phyloP scores from a whole-genome alignment of 176 grass and related monocot species.

The Zoysia japonica region DNA sequence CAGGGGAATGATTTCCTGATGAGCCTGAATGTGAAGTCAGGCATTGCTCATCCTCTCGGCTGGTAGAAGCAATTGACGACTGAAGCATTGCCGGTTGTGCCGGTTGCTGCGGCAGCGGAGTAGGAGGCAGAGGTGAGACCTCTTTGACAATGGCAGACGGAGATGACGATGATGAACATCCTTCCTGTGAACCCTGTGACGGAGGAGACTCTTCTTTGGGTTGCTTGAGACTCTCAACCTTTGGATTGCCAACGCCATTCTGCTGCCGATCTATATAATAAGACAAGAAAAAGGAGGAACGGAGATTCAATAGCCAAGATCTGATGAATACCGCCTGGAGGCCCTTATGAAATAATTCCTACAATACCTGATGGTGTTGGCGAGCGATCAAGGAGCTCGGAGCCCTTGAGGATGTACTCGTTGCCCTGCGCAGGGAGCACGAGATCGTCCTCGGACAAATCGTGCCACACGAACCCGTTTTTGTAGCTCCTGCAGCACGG shows the following conservation, averaged over 20 bases:
- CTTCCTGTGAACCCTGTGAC: conserved; percentile 54
- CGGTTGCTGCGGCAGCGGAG: conserved; percentile 28
- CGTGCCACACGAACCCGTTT: conserved; percentile 94
- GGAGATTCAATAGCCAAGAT: conserved; percentile 36
- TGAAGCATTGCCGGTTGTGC: conserved; percentile 18
- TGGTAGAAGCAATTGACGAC: conserved; percentile 42
- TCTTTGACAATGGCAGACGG: conserved; percentile 41
- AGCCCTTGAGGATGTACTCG: conserved; percentile 88
- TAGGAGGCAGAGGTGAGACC: conserved; percentile 36
- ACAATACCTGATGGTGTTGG: conserved; percentile 39
- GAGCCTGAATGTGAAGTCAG: conserved; percentile 44
- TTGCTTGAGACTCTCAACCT: conserved; percentile 47
- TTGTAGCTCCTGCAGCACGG: conserved; percentile 71
- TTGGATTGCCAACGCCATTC: conserved; percentile 31
- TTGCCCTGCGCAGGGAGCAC: conserved; percentile 71
- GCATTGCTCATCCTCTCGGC: conserved; percentile 43
- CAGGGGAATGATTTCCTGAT: conserved; percentile 55
- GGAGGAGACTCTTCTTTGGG: conserved; percentile 48
- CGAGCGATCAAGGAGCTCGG: conserved; percentile 64
- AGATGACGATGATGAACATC: conserved; percentile 42
- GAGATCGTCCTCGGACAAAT: conserved; percentile 72
- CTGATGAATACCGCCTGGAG: background rate
- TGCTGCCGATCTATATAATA: conserved; percentile 47
- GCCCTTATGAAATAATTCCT: background rate
- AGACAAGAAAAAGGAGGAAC: background rate